Percentiles rank a stretch among this genome's conserved stretches.
Conservation (phyloP, 2,329 filamentous ascomycete genomes). For the Penicillium sp. region DNA sequence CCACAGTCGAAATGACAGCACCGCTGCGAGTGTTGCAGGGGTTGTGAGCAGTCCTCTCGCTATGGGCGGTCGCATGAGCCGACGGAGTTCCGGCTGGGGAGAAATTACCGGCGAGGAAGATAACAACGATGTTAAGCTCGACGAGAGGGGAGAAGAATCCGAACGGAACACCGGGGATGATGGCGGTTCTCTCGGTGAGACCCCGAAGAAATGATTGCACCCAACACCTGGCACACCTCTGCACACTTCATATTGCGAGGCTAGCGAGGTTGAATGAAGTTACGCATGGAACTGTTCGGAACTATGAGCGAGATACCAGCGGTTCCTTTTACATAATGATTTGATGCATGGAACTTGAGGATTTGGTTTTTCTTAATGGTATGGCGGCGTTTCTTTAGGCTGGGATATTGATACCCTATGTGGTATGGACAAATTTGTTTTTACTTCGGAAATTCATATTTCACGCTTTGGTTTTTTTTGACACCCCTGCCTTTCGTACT, state of each 20-base stretch:
- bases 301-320: constrained; percentile 5
- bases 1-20: constrained; percentile 79
- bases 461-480: constrained; percentile 14
- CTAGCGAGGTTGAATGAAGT: constrained; percentile 16
- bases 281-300: constrained; percentile 11
- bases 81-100: constrained; percentile 48
- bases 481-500: background rate
- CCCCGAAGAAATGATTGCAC: constrained; percentile 10
- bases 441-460: constrained; percentile 12
- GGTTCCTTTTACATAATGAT: constrained; percentile 21
- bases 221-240: background rate
- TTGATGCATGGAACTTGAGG: constrained; percentile 19
- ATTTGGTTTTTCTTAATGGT: constrained; percentile 13
- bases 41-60: constrained; percentile 63
- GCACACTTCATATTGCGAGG: background rate
- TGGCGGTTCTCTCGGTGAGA: constrained; percentile 12
- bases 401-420: constrained; percentile 24
- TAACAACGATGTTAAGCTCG: constrained; percentile 33
- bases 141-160: constrained; percentile 18
- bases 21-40: constrained; percentile 69
- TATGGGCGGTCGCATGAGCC: constrained; percentile 41
- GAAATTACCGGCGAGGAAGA: constrained; percentile 44
- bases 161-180: constrained; percentile 39
- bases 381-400: constrained; percentile 15
- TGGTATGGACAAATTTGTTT: constrained; percentile 18